A percentile compares a stretch with the other conserved stretches of the same genome.
Evolutionary conservation across 768 basidiomycete genomes (phyloP).

Genomic region (Tylopilus vinaceipallidus): DNA sequence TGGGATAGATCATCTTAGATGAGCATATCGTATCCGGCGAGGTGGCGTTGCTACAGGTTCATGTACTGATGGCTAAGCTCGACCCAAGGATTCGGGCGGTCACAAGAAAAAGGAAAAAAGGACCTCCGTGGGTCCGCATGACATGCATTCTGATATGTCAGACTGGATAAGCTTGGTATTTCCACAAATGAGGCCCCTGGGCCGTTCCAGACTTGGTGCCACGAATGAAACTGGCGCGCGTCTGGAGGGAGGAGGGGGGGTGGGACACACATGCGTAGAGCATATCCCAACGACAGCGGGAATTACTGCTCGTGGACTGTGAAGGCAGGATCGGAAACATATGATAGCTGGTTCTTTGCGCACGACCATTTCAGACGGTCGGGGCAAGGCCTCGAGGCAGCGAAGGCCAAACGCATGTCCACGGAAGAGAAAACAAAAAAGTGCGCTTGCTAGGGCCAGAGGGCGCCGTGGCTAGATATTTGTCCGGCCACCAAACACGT

Average conservation of each 20-base stretch:
- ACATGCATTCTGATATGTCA: background rate
- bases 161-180: background rate
- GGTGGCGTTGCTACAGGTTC: no score
- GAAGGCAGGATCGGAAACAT: background rate
- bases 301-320: background rate
- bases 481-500: constrained; percentile 1
- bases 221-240: no score
- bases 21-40: background rate
- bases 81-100: no score
- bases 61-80: no score
- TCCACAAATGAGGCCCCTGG: no score
- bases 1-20: background rate
- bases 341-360: background rate
- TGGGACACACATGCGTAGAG: no score
- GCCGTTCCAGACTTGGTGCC: no score
- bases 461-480: no score
- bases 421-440: background rate
- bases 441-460: no score
- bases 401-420: background rate
- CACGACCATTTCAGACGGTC: background rate
- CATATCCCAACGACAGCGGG: no score
- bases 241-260: no score
- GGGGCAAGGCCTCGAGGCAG: background rate
- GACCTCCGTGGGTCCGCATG: background rate
- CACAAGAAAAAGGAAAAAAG: no score